Conservation (phyloP, 2,329 filamentous ascomycete species). For the Cercospora brassicicola region DNA sequence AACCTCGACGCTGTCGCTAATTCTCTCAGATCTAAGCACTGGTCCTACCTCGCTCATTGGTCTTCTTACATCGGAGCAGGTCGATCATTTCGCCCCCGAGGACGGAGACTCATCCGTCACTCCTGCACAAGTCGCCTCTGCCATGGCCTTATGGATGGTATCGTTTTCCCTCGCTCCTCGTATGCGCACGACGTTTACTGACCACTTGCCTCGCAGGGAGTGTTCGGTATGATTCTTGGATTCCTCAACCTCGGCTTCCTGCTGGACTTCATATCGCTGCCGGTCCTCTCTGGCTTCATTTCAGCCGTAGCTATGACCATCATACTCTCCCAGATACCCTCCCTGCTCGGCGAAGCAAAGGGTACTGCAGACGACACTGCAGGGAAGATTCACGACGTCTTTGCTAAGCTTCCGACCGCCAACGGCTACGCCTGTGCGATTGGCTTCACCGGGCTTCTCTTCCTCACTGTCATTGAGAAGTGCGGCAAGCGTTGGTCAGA, state of each 20-base stretch:
- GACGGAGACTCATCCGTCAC: constrained; percentile 53
- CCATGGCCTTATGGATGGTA: constrained; percentile 61
- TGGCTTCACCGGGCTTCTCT: constrained; percentile 58
- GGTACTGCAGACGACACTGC: constrained; percentile 55
- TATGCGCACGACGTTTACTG: neutral
- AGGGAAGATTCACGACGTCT: constrained; percentile 60
- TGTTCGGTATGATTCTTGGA: constrained; percentile 60
- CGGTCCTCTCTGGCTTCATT: constrained; percentile 65
- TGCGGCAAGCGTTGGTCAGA: constrained; percentile 61
- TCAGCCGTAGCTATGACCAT: constrained; percentile 67
- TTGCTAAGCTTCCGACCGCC: constrained; percentile 57
- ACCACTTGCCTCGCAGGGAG: constrained; percentile 41
- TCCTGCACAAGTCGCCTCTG: constrained; percentile 59
- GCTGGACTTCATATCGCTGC: constrained; percentile 65
- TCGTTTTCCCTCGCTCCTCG: neutral
- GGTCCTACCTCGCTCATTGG: constrained; percentile 66
- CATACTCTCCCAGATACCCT: constrained; percentile 63
- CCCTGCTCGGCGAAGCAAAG: constrained; percentile 57
- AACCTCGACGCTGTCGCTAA: neutral
- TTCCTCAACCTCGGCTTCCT: constrained; percentile 51
- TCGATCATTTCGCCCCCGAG: constrained; percentile 44
- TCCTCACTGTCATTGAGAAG: constrained; percentile 59
- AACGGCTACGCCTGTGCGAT: constrained; percentile 61
- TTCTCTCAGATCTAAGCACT: constrained; percentile 56
- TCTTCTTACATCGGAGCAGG: constrained; percentile 62